These are phyloP conservation scores for Mytilinidion resinicola DNA, from an alignment of 495 filamentous ascomycete species.

Conservation along the genomic window DNA sequence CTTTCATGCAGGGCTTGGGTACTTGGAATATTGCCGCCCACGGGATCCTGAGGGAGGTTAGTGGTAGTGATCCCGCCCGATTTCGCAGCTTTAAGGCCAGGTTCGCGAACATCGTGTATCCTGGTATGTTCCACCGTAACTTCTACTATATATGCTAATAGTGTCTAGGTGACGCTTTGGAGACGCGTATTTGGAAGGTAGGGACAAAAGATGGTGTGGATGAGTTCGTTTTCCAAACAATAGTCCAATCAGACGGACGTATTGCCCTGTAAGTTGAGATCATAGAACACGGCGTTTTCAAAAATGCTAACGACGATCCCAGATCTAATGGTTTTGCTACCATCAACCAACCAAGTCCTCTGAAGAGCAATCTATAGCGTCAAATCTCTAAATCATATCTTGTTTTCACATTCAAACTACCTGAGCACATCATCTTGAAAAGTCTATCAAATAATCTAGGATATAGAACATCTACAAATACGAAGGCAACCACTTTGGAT, in stretches of 20 bases:
- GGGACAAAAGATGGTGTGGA: slow-evolving; percentile 22
- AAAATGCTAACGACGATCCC: neutral
- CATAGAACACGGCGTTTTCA: neutral
- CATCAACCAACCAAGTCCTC: neutral
- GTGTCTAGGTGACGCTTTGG: slow-evolving; percentile 25
- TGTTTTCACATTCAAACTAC: neutral
- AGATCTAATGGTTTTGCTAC: slow-evolving; percentile 8
- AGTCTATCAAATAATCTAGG: slow-evolving; percentile 9
- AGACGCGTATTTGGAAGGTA: slow-evolving; percentile 32
- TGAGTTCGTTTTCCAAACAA: slow-evolving; percentile 30
- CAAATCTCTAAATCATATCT: neutral
- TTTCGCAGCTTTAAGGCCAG: slow-evolving; percentile 30
- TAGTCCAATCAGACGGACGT: slow-evolving; percentile 29
- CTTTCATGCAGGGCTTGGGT: slow-evolving; percentile 31
- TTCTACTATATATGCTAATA: neutral
- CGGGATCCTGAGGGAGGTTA: slow-evolving; percentile 27
- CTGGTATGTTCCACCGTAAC: slow-evolving; percentile 6
- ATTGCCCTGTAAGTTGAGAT: slow-evolving; percentile 21
- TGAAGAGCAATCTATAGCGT: slow-evolving; percentile 7
- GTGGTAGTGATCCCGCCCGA: slow-evolving; percentile 23
- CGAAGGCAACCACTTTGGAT: slow-evolving; percentile 24
- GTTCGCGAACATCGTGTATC: slow-evolving; percentile 33
- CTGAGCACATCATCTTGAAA: slow-evolving; percentile 30
- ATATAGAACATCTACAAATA: slow-evolving; percentile 9
- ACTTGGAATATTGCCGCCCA: slow-evolving; percentile 36